Conservation (phyloP, 208 protist genomes). For the Crithidia sp. region DNA sequence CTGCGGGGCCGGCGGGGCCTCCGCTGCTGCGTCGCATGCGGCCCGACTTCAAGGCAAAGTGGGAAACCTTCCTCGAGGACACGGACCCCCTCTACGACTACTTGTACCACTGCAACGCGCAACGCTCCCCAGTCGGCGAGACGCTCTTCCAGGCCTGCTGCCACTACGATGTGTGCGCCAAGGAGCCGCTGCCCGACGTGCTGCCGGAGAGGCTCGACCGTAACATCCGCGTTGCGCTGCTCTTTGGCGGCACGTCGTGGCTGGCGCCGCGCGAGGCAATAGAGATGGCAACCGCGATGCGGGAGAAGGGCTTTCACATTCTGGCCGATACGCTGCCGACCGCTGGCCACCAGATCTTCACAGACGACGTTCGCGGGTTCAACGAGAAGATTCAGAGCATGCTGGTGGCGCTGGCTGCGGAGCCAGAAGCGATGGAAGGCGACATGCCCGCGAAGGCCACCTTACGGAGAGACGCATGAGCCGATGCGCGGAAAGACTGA, state of each 20-base stretch:
- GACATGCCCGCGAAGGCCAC: not conserved
- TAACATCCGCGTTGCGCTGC: slow-evolving; percentile 38
- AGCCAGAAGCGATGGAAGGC: not conserved
- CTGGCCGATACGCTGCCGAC: slow-evolving; percentile 41
- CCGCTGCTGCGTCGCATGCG: slow-evolving; percentile 44
- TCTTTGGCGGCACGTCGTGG: slow-evolving; percentile 64
- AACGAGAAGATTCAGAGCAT: slow-evolving; percentile 39
- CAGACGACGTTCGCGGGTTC: slow-evolving; percentile 48
- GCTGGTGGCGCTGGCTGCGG: slow-evolving; percentile 14
- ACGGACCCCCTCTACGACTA: slow-evolving; percentile 69
- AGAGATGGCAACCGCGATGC: slow-evolving; percentile 46
- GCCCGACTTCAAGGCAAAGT: slow-evolving; percentile 63
- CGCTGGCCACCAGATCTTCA: slow-evolving; percentile 65
- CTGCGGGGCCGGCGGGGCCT: slow-evolving; percentile 51
- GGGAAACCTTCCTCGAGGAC: slow-evolving; percentile 45
- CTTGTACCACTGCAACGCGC: slow-evolving; percentile 79
- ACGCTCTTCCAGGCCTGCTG: slow-evolving; percentile 61
- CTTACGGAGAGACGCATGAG: not conserved
- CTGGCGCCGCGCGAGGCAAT: slow-evolving; percentile 40
- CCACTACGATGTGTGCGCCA: slow-evolving; percentile 55
- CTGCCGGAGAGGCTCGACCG: slow-evolving; percentile 36
- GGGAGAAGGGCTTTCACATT: slow-evolving; percentile 30
- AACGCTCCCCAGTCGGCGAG: slow-evolving; percentile 50
- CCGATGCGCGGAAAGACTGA: not conserved
- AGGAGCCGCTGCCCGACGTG: slow-evolving; percentile 44